phyloP scores from a whole-genome alignment of 2,329 filamentous ascomycete species.

The Pyrenophora teres region DNA sequence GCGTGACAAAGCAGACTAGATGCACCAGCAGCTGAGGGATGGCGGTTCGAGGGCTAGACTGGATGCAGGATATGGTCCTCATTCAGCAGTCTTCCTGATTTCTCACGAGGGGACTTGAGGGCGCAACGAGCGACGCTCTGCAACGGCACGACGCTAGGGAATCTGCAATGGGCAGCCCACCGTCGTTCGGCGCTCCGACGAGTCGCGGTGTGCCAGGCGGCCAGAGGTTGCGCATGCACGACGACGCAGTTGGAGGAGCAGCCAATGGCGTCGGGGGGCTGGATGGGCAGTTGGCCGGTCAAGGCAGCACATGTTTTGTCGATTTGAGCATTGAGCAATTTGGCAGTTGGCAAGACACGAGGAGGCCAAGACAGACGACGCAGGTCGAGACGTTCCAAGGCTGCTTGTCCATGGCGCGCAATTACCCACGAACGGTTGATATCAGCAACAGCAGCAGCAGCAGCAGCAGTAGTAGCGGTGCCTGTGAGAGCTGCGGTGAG shows the following conservation, averaged over 20 bases:
- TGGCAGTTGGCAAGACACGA: background rate
- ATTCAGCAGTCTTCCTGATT: slow-evolving; percentile 24
- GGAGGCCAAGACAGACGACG: too few relatives aligned
- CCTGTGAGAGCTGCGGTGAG: too few relatives aligned
- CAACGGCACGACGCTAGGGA: slow-evolving; percentile 25
- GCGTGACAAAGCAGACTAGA: slow-evolving; percentile 29
- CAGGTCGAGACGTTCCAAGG: background rate
- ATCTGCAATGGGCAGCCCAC: slow-evolving; percentile 2
- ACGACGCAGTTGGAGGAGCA: slow-evolving; percentile 16
- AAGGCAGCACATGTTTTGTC: slow-evolving; percentile 9
- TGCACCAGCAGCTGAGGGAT: slow-evolving; percentile 10
- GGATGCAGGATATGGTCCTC: slow-evolving; percentile 30
- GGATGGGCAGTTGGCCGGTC: slow-evolving; percentile 8
- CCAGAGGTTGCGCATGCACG: slow-evolving; percentile 31
- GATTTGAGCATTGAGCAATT: background rate
- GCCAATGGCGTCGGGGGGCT: slow-evolving; percentile 18
- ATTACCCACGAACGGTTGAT: slow-evolving; percentile 9
- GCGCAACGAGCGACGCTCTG: slow-evolving; percentile 2
- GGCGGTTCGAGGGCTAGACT: slow-evolving; percentile 18
- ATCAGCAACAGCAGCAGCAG: background rate
- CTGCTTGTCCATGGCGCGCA: background rate
- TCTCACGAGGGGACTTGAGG: background rate
- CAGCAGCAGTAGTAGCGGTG: background rate
- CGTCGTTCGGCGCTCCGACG: slow-evolving; percentile 14
- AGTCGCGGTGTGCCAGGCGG: slow-evolving; percentile 29